Base-by-base conservation (phyloP, 768 basidiomycete species). In the Lactarius pseudohatsudake region DNA sequence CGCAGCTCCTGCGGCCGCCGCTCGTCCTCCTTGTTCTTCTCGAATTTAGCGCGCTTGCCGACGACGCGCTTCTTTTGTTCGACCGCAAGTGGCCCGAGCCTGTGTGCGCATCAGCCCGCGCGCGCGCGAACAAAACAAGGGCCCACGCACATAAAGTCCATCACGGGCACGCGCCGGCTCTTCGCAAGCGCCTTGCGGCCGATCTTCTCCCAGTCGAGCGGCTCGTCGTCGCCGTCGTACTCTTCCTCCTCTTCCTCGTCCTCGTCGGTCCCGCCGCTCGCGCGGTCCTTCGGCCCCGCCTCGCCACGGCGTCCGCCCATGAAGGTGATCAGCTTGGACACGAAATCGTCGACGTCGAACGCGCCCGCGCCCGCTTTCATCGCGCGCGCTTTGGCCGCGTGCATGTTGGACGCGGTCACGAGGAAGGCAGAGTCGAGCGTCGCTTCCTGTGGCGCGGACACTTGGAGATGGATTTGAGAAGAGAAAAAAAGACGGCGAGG, bases 281-380 rank as follows among this genome's bases (percentile, higher is more conserved):
- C 80, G 58, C 13, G 61, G 61, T 6, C 69, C 40, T 26, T 57
- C 10, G 64, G 58, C 2, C 72, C 73, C 18, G 75, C 77, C 59
- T 85, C 81, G 41, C 81, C 79, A 40, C 82, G 81, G 38, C 81
- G 79, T 6, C 91, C 90, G 20, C 91, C 90, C 89, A 94, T 90
- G 72, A 86, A 91, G 16, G 78, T 82, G 57, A 89, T 79, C 41
- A 94, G 80, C 72, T 89, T 89, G 7, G 85, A 77, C 62, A 99
- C 80, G 71, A 96, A 98, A 63, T 98, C 95, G 70, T 96, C 94
- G 47, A 91, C 80, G 73, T 99, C 96, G 73, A 98, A 99, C 16
- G 89, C 87, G 62, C 92, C 91, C 0, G 86, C 85, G 61, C 92
- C 93, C 0, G 92, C 86, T 75, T 92, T 94, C 86, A 96, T 89